Base-by-base conservation (phyloP, 805 yeast species). In the Kluyveromyces nonfermentans region DNA sequence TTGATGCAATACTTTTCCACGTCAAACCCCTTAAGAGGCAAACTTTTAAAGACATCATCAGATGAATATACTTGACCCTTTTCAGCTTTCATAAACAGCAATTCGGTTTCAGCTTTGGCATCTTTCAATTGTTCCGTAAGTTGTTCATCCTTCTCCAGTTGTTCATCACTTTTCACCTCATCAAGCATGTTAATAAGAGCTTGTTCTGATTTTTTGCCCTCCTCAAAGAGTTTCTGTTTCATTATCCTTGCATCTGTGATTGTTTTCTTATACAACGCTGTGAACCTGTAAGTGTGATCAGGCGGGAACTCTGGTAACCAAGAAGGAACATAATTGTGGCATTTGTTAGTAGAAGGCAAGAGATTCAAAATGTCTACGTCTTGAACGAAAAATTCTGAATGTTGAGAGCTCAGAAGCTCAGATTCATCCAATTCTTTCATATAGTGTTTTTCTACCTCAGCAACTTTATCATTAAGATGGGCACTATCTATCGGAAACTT, bases 241-340 rank as follows among this genome's bases (percentile, higher is more conserved):
- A 90, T 71, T 45, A 74, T 68, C 50, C 82, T 77, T 47, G 89
- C 85, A 55, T 86, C 90, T 1, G 80, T 74, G 14, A 80, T 64
- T 17, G 80, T 70, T 19, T 76, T 68, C 44, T 80, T 72, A 58
- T 69, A 88, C 49, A 73, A 72, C 0, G 95, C 83, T 0, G 96
- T 84, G 44, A 80, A 75, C 61, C 77, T 79, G 59, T 83, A 90
- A 0, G 97, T 90, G 62, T 89, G 94, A 55, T 87, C 95, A 0
- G 97, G 96, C 1, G 98, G 98, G 22, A 90, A 70, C 10, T 78
- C 78, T 0, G 98, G 98, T 52, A 90, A 66, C 80, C 88, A 88
- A 5, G 66, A 57, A 0, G 94, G 94, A 7, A 85, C 72, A 46
- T 77, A 76, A 5, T 60, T 57, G 39, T 65, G 66, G 32, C 61